phyloP scores from a whole-genome alignment of 768 basidiomycete genomes.

The Crepidotus variabilis region DNA sequence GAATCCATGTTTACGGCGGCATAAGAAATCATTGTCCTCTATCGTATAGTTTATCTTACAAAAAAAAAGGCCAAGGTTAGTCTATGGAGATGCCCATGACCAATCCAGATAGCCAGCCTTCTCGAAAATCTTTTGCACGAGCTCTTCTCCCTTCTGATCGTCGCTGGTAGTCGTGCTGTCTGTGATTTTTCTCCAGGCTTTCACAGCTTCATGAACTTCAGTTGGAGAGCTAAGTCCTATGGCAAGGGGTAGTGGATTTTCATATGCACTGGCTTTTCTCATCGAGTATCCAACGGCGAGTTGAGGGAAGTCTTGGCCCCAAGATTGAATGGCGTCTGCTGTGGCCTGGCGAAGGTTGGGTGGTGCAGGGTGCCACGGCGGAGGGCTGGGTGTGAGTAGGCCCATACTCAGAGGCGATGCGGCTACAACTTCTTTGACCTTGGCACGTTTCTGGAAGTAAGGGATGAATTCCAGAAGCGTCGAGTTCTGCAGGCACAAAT shows the following conservation, averaged over 20 bases:
- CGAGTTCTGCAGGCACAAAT: conserved; percentile 72
- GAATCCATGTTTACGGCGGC: too few species aligned
- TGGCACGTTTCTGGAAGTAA: conserved; percentile 57
- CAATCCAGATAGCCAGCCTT: conserved; percentile 53
- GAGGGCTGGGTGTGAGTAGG: conserved; percentile 54
- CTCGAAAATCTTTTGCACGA: conserved; percentile 40
- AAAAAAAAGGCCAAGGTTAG: not conserved
- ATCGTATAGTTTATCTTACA: not conserved
- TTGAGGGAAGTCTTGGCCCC: conserved; percentile 49
- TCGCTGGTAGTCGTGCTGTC: conserved; percentile 26
- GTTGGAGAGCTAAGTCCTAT: conserved; percentile 64
- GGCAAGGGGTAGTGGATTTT: conserved; percentile 55
- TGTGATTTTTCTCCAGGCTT: conserved; percentile 61
- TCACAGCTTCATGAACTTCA: conserved; percentile 75
- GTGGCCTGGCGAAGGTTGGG: conserved; percentile 40
- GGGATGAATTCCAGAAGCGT: conserved; percentile 53
- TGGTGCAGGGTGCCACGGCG: conserved; percentile 79
- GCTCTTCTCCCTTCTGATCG: conserved; percentile 41
- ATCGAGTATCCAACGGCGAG: conserved; percentile 76
- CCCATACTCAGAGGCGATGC: conserved; percentile 89
- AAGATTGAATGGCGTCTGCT: conserved; percentile 32
- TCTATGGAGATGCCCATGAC: conserved; percentile 67
- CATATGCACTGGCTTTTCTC: conserved; percentile 35
- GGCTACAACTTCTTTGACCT: conserved; percentile 62
- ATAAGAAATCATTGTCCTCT: not conserved